Evolutionary conservation across 1,284 basidiomycete genomes (phyloP), one percentile per base, ranked within the genome.

Genomic region (Puccinia triticina): DNA sequence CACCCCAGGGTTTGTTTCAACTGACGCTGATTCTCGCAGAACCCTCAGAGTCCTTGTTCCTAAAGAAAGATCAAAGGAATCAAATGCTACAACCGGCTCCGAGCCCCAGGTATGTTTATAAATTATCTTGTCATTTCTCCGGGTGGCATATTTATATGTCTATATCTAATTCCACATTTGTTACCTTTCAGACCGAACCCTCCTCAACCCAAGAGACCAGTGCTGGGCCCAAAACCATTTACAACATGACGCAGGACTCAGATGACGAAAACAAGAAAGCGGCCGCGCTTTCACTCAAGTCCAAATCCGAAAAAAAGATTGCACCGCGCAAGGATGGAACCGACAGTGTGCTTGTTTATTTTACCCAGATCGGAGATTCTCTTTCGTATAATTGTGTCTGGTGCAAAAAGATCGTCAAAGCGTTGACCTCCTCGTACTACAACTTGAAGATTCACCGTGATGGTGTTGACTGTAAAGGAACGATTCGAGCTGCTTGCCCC

Each of bases 361-460:
- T 67, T 40, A n/a, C 7, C 2, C 64, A 67, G 16, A 26, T 67
- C 10, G 40, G 40, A 7, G 32, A 67, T 40, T 40, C 64, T 46
- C 32, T 40, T 21, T 67, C 64, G 8, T 67, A 40, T 34, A 67
- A 2, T 7, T 67, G 34, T 21, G 4, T 67, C 23, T 67, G 37
- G 64, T 67, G 64, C 37, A 18, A 3, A 37, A 67, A 67, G 26
- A 34, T 43, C 12, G 64, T 67, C 5, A 67, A 67, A 40, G 64
- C 64, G 2, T 67, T 18, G 5, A 67, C 32, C 26, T 40, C 64
- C 2, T 67, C n/a, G 5, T 29, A 67, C 64, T 67, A 67, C 34
- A 73, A 73, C 46, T 29, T 73, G 16, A 73, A 73, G 37, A 73
- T 73, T 48, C 37, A 73, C 37, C 71, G 71, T 11, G 71, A 73